Base-by-base conservation (phyloP, 2,329 filamentous ascomycete genomes). In the Fonsecaea nubica region DNA sequence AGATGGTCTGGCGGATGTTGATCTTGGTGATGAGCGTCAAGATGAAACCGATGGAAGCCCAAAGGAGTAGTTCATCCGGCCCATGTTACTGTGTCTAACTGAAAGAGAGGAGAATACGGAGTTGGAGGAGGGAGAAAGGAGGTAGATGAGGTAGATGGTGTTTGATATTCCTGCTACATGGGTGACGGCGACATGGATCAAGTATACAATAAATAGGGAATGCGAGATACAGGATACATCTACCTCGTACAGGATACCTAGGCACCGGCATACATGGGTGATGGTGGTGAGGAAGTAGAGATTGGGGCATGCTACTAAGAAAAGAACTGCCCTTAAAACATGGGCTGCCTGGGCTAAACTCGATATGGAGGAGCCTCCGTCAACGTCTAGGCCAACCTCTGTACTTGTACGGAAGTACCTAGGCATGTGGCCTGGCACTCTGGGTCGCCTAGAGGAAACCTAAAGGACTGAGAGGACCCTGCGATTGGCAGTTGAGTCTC, bases 131-230 rank as follows among this genome's bases (percentile, higher is more conserved):
- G 15, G 30, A 13, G 48, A 45, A 33, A 35, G 18, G 21, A 48
- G 35, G 45, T 10, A 57, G 58, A 33, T 63, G 64, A 66, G 32
- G 64, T 58, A 62, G 38, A 62, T 40, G 33, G 55, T 66, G 64
- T 66, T 63, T 66, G 54, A 66, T 54, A 42, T 63, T 4, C 15
- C 21, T 12, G 40, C 48, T 25, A 42, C 33, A 38, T 35, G 30
- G 12, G 45, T 18, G 25, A 3, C 18, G n/a, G 42, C 25, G 25
- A 25, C 25, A 25, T 25, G 25, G 25, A 25, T 25, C 25, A 25
- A 25, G 25, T 25, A 25, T 25, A 25, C 25, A 25, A 25, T 25
- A 25, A 25, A 25, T 25, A 25, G 25, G 25, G 25, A 25, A 25
- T 25, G 25, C 25, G 25, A 25, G 25, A 25, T 1, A 2, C 25